Evolutionary conservation across 2,329 filamentous ascomycete species (phyloP), one percentile per base, ranked within the genome.

Genomic region (Knufia fluminis): DNA sequence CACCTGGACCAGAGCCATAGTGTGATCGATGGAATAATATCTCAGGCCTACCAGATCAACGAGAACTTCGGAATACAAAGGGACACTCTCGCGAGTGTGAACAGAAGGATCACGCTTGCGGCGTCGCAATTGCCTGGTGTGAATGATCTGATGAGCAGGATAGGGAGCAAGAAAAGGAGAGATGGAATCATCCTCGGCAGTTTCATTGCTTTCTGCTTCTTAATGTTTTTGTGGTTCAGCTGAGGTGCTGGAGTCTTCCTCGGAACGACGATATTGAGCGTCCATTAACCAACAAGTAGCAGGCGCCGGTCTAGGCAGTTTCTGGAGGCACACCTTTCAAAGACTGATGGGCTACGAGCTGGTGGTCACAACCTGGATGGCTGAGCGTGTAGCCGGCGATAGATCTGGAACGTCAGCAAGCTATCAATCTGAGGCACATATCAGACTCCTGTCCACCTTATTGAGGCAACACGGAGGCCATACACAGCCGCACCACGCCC

Each of bases 11-110:
- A 88, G 64, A 94, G 86, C 62, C 85, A 97, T 68, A 85, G 80
- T 59, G 82, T 94, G 74, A 84, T 88, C 42, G 92, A 98, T 66
- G 85, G 80, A 54, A 89, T 98, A 28, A 75, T 98, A 52, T 90
- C 85, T 64, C 92, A 97, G 72, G 92, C 92, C 6, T 98, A 98
- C 69, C 90, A 91, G 9, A 88, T 97, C 47, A 94, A 95, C 64
- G 89, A 97, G 70, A 90, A 76, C 66, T 97, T 98, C 65, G 76
- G 79, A 12, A 62, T 89, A 49, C 92, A 98, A 73, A 77, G 90
- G 53, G 90, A 97, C 73, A 91, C 85, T 22, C 69, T 98, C 54
- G 79, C 83, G 39, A 94, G 79, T 66, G 91, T 98, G 62, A 94
- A 96, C 66, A 76, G 91, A 54, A 78, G 91, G 55, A 97, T 98